Conservation (phyloP, 1,284 basidiomycete species). For the Leccinum subrobustum region DNA sequence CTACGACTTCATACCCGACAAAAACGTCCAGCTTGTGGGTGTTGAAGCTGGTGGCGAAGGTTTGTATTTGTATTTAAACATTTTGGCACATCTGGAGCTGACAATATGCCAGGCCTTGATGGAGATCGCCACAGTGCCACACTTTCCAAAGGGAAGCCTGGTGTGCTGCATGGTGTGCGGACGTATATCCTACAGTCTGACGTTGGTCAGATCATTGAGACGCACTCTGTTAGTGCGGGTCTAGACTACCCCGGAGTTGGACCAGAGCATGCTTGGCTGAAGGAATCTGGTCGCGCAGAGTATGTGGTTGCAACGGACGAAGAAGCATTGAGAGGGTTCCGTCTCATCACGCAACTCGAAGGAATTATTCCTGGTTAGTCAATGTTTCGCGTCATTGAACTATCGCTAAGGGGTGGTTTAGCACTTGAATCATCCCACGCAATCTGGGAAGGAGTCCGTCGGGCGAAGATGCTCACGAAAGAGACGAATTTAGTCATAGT, state of each 20-base stretch:
- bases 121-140: slow-evolving; percentile 91
- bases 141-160: slow-evolving; percentile 84
- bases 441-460: slow-evolving; percentile 85
- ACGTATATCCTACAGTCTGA: slow-evolving; percentile 92
- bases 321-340: slow-evolving; percentile 90
- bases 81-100: slow-evolving; percentile 1
- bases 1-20: slow-evolving; percentile 90
- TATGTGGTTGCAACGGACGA: slow-evolving; percentile 94
- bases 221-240: slow-evolving; percentile 96
- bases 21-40: slow-evolving; percentile 80
- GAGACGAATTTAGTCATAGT: slow-evolving; percentile 91
- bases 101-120: slow-evolving; percentile 55
- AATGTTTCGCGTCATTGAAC: neutral
- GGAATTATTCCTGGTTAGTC: slow-evolving; percentile 92
- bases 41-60: slow-evolving; percentile 98
- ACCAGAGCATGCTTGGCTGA: slow-evolving; percentile 96
- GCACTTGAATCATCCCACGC: slow-evolving; percentile 96
- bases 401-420: slow-evolving; percentile 28
- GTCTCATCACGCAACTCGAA: slow-evolving; percentile 87
- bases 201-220: slow-evolving; percentile 93
- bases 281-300: slow-evolving; percentile 91
- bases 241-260: slow-evolving; percentile 93
- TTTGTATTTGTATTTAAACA: slow-evolving; percentile 36
- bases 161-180: slow-evolving; percentile 94
- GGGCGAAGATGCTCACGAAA: slow-evolving; percentile 84